These are phyloP conservation scores for Coelastrella sp. DNA, from an alignment of 139 green algal species.

Conservation along the genomic window DNA sequence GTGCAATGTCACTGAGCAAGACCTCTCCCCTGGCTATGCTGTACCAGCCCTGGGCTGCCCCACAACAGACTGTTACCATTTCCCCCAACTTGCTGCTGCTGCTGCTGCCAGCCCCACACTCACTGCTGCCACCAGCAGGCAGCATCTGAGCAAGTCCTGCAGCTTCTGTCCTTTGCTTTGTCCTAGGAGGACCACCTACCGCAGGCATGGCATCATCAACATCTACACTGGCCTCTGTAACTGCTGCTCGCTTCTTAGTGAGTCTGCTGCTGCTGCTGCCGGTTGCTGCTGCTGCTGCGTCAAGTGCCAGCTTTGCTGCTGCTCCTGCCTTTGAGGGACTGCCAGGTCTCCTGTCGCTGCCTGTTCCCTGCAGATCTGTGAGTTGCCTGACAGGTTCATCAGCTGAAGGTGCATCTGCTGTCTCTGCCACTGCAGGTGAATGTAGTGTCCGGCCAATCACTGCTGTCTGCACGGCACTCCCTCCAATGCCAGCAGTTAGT, in stretches of 20 bases:
- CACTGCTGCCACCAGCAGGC: conserved; percentile 20
- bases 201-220: no score
- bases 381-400: no score
- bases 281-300: not conserved
- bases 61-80: conserved; percentile 11
- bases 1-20: not conserved
- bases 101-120: not conserved
- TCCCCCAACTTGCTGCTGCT: not conserved
- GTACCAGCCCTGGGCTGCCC: conserved; percentile 2
- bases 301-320: not conserved
- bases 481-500: not conserved
- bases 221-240: no score
- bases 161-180: no score
- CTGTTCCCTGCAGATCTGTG: no score
- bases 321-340: not conserved
- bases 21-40: not conserved
- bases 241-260: no score
- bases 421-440: not conserved
- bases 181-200: no score
- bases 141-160: no score
- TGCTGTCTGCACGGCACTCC: not conserved
- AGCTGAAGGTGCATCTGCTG: not conserved
- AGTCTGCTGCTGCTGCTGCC: not conserved
- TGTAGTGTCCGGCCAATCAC: not conserved
- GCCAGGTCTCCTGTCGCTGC: not conserved